Conservation (phyloP, 2,329 filamentous ascomycete species). For the Phialophora chinensis region DNA sequence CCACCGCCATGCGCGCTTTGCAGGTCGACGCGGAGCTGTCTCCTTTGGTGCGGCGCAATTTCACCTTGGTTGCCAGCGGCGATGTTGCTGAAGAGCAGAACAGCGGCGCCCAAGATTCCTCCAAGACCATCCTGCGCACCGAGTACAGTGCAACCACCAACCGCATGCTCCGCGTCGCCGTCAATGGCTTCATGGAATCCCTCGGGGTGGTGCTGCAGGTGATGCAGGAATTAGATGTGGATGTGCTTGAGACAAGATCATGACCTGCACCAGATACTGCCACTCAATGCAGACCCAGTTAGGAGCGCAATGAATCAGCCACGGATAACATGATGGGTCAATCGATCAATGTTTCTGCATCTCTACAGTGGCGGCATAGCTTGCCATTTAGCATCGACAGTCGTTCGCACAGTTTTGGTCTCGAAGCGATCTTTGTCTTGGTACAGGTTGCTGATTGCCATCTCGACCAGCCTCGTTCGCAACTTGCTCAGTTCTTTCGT, state of each 20-base stretch:
- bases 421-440: not conserved
- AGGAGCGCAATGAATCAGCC: not conserved
- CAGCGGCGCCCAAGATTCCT: slow-evolving; percentile 42
- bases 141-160: slow-evolving; percentile 89
- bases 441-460: not conserved
- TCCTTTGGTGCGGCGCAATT: slow-evolving; percentile 74
- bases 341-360: not conserved
- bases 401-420: not conserved
- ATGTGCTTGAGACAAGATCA: slow-evolving; percentile 65
- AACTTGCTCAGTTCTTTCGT: not conserved
- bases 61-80: slow-evolving; percentile 59
- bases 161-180: slow-evolving; percentile 92
- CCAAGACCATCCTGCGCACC: slow-evolving; percentile 67
- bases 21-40: slow-evolving; percentile 90
- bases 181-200: slow-evolving; percentile 96
- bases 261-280: slow-evolving; percentile 4
- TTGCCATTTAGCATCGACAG: not conserved
- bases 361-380: not conserved
- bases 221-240: slow-evolving; percentile 87
- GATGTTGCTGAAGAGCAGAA: slow-evolving; percentile 38
- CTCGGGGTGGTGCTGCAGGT: slow-evolving; percentile 82
- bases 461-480: not conserved
- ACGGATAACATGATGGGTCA: not conserved
- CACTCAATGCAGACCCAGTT: not conserved
- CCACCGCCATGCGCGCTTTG: slow-evolving; percentile 74